Evolutionary conservation across 176 grass and related monocot genomes (phyloP).

Genomic region (Carex pumila): DNA sequence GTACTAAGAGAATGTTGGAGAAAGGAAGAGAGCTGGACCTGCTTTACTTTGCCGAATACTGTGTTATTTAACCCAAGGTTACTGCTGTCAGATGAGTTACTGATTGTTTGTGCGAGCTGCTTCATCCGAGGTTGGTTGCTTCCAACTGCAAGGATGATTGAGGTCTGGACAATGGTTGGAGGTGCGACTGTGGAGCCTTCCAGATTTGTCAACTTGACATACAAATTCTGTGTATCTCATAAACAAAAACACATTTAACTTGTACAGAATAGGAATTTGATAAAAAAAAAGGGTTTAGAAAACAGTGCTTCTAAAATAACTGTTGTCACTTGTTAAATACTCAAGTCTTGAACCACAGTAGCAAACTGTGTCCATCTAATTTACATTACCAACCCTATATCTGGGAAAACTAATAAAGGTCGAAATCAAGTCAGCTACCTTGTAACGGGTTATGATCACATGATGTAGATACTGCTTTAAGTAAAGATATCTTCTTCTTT

Average conservation of each 20-base stretch:
- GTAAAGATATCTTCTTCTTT: background rate
- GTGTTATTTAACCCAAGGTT: constrained; percentile 80
- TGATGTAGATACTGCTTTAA: background rate
- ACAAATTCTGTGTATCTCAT: constrained; percentile 61
- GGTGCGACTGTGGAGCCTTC: constrained; percentile 48
- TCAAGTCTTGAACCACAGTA: background rate
- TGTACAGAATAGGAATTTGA: background rate
- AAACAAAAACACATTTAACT: constrained; percentile 1
- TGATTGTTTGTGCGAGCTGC: constrained; percentile 58
- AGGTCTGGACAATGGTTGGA: constrained; percentile 55
- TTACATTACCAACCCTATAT: background rate
- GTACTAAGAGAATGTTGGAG: constrained; percentile 56
- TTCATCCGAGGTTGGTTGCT: constrained; percentile 54
- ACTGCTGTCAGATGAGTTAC: constrained; percentile 46
- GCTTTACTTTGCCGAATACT: constrained; percentile 76
- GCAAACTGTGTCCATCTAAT: background rate
- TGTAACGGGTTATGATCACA: background rate
- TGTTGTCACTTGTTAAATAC: background rate
- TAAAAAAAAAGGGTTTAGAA: background rate
- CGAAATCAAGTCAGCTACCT: background rate
- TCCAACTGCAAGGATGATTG: constrained; percentile 59
- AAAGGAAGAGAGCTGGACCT: constrained; percentile 66
- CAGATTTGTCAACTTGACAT: constrained; percentile 62
- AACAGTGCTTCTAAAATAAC: background rate
- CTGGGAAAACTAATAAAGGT: background rate